Percentiles rank a stretch among this genome's conserved stretches.
These are phyloP conservation scores for Candida cerambycidarum DNA, from an alignment of 805 yeast genomes.

Conservation along the genomic window DNA sequence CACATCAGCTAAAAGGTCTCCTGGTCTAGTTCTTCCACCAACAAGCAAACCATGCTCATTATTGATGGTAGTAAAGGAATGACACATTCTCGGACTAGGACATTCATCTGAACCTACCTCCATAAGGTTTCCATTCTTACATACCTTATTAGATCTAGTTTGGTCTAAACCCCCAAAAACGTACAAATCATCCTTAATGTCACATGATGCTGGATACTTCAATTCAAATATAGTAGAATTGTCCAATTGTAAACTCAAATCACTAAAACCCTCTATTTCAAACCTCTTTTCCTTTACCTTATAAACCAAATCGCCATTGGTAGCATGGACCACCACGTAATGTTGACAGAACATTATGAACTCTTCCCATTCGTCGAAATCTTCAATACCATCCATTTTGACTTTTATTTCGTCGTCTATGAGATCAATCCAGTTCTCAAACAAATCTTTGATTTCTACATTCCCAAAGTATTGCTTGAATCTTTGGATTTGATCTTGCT, in stretches of 20 bases:
- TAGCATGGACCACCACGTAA: conserved; percentile 66
- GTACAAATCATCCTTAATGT: conserved; percentile 19
- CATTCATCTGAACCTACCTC: conserved; percentile 21
- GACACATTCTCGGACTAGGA: conserved; percentile 56
- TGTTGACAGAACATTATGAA: conserved; percentile 74
- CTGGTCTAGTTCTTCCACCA: conserved; percentile 73
- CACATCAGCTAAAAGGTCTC: conserved; percentile 35
- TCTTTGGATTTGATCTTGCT: conserved; percentile 48
- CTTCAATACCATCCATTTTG: conserved; percentile 52
- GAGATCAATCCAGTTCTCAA: conserved; percentile 55
- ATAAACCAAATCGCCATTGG: conserved; percentile 32
- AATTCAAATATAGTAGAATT: conserved; percentile 16
- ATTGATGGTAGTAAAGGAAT: conserved; percentile 42
- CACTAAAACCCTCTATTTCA: not conserved
- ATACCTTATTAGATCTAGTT: conserved; percentile 22
- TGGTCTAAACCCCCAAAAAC: conserved; percentile 44
- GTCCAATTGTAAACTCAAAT: not conserved
- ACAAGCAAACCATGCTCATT: conserved; percentile 35
- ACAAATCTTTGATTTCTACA: conserved; percentile 55
- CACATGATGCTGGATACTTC: conserved; percentile 44
- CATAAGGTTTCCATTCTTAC: conserved; percentile 13
- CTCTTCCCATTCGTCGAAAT: conserved; percentile 85
- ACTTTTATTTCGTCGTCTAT: conserved; percentile 38
- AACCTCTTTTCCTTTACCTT: not conserved
- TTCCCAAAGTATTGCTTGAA: conserved; percentile 49